A percentile compares a stretch with the other conserved stretches of the same genome.
Conservation (phyloP, 73 alveolate genomes). For the Tetrahymena borealis region DNA sequence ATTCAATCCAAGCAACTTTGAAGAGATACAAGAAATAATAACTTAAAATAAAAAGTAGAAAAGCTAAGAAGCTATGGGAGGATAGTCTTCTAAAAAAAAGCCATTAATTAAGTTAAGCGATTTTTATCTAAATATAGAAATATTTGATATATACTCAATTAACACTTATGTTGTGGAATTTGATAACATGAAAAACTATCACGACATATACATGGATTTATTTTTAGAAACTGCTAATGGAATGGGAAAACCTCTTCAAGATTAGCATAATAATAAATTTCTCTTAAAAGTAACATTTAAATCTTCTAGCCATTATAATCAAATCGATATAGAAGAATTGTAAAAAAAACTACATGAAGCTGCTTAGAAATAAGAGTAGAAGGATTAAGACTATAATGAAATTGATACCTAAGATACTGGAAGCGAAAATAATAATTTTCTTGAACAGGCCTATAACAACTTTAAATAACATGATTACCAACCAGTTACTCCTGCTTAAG, state of each 20-base stretch:
- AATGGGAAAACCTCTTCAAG: neutral
- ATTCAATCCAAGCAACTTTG: neutral
- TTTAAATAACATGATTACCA: too few species aligned
- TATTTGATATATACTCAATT: neutral
- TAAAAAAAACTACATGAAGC: neutral
- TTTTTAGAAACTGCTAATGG: neutral
- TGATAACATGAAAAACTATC: neutral
- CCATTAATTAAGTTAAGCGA: neutral
- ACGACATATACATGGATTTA: neutral
- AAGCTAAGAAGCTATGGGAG: neutral
- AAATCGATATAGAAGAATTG: neutral
- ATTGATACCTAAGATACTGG: too few species aligned
- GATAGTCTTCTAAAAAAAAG: neutral
- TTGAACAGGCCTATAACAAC: too few species aligned
- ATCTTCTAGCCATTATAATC: neutral
- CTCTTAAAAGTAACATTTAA: neutral
- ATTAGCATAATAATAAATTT: neutral
- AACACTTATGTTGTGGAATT: neutral
- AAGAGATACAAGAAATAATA: neutral
- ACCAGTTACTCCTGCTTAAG: too few species aligned
- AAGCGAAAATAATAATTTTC: too few species aligned
- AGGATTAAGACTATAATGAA: neutral
- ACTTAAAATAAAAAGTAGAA: neutral
- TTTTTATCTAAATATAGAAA: neutral
- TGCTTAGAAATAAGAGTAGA: neutral